Evolutionary conservation across 768 basidiomycete genomes (phyloP).

Genomic region (Boletus subparvulus): DNA sequence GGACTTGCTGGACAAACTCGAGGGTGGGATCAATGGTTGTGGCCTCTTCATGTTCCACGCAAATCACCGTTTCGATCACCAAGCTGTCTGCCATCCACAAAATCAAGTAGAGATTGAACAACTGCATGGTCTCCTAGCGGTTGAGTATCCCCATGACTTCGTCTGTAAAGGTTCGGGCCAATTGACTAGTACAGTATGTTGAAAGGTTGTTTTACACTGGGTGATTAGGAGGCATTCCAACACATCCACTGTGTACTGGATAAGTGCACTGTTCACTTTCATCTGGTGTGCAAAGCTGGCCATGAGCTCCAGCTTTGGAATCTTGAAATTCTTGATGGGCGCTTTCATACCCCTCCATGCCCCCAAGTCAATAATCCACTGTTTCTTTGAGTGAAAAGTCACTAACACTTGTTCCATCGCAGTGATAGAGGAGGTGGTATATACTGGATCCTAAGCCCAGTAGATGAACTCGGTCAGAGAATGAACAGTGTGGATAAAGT

Average conservation of each 20-base stretch:
- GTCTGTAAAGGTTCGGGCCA: not conserved
- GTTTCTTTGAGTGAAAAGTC: not conserved
- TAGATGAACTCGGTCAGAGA: not conserved
- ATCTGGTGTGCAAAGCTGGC: not conserved
- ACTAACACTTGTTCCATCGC: not conserved
- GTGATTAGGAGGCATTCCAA: not conserved
- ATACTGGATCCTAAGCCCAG: not conserved
- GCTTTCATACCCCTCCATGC: not conserved
- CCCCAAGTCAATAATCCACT: not conserved
- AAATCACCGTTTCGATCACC: not conserved
- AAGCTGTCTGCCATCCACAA: not conserved
- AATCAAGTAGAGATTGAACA: not conserved
- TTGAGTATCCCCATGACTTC: not conserved
- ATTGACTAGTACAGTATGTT: not conserved
- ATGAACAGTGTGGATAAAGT: not conserved
- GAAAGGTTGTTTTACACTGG: not conserved
- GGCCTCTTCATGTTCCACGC: not conserved
- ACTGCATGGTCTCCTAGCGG: not conserved
- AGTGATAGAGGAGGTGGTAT: not conserved
- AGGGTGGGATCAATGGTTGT: not conserved
- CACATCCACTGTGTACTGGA: not conserved
- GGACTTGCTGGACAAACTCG: not conserved
- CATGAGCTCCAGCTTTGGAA: not conserved
- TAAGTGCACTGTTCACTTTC: not conserved
- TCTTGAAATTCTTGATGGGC: not conserved